Evolutionary conservation across 2,329 filamentous ascomycete species (phyloP).

Genomic region (Botrytis galanthina): DNA sequence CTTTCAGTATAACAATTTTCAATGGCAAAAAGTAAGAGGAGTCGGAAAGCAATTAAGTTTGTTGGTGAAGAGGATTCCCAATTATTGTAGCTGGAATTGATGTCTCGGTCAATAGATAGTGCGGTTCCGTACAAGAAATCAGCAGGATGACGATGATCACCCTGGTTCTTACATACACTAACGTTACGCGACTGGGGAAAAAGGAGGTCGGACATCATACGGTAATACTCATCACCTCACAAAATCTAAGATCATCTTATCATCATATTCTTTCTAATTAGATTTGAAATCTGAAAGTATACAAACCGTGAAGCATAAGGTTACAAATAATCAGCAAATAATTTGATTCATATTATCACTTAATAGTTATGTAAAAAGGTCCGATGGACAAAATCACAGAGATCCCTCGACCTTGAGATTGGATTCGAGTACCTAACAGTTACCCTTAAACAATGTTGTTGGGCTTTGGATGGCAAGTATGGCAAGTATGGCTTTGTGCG

Average conservation of each 20-base stretch:
- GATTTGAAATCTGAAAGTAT: neutral
- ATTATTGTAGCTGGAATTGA: slow-evolving; percentile 6
- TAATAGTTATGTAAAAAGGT: neutral
- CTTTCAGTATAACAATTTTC: neutral
- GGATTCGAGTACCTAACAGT: neutral
- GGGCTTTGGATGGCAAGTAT: too few species aligned
- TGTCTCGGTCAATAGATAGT: slow-evolving; percentile 14
- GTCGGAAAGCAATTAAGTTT: neutral
- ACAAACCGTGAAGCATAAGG: neutral
- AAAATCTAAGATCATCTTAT: neutral
- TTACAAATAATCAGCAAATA: neutral
- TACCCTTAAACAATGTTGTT: neutral
- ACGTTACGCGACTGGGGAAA: neutral
- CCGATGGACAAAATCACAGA: neutral
- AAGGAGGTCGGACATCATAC: neutral
- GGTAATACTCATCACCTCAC: neutral
- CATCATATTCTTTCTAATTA: neutral
- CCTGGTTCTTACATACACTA: neutral
- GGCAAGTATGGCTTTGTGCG: too few species aligned
- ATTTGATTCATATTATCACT: neutral
- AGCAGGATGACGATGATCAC: slow-evolving; percentile 9
- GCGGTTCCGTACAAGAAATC: slow-evolving; percentile 14
- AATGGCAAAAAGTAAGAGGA: neutral
- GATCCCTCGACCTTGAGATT: neutral
- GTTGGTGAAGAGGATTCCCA: neutral